Evolutionary conservation across 2,329 filamentous ascomycete species (phyloP).

Genomic region (Ceratocystis albifundus): DNA sequence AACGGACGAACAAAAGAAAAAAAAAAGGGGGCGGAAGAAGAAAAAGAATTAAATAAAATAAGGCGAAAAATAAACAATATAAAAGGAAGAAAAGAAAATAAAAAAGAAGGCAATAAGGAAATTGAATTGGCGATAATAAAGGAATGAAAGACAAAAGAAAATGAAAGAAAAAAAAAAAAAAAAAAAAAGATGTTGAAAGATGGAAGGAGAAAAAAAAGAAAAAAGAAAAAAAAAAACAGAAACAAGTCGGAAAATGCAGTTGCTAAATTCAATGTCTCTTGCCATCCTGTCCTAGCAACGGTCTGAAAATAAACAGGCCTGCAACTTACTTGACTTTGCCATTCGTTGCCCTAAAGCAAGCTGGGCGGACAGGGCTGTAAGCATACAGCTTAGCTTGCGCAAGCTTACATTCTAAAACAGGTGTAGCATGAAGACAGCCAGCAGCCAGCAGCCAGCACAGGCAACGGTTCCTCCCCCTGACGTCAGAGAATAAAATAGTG

Average conservation of each 20-base stretch:
- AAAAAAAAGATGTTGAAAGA: conserved; percentile 24
- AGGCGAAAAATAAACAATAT: conserved; percentile 19
- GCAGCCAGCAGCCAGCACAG: no score
- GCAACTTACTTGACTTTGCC: background rate
- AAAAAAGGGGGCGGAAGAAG: background rate
- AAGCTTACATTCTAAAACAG: background rate
- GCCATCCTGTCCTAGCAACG: background rate
- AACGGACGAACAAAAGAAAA: conserved; percentile 6
- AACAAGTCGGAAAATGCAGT: background rate
- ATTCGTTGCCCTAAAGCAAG: background rate
- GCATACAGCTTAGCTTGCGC: background rate
- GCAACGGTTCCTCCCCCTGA: background rate
- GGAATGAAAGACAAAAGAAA: conserved; percentile 6
- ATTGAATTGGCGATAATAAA: background rate
- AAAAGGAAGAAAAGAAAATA: conserved; percentile 4
- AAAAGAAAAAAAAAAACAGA: conserved; percentile 13
- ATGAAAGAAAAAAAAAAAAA: background rate
- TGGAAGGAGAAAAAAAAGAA: conserved; percentile 21
- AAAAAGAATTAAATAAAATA: conserved; percentile 17
- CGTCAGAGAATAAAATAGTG: background rate
- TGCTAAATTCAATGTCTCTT: background rate
- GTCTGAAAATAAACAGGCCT: conserved; percentile 5
- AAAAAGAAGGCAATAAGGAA: conserved; percentile 11
- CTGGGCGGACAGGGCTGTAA: background rate
- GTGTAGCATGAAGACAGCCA: background rate